phyloP scores from a whole-genome alignment of 1,284 basidiomycete genomes.

The Volvariella surrecta region DNA sequence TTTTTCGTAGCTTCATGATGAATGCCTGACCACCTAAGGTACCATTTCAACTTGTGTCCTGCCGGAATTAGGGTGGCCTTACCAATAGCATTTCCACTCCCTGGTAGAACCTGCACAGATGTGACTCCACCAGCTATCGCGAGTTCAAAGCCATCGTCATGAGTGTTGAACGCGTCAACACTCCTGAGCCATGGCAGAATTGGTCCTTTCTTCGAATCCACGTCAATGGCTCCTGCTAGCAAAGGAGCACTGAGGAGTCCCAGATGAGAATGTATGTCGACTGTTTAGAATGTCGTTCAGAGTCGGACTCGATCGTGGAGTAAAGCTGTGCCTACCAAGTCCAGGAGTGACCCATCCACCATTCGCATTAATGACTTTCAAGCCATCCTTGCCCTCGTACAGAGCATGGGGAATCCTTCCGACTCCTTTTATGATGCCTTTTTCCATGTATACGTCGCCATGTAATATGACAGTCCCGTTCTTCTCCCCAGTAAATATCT shows the following conservation, averaged over 20 bases:
- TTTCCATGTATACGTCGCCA: constrained; percentile 52
- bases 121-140: constrained; percentile 48
- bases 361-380: constrained; percentile 44
- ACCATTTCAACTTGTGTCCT: background rate
- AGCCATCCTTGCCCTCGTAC: constrained; percentile 27
- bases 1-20: constrained; percentile 57
- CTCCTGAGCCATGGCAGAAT: constrained; percentile 47
- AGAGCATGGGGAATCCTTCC: constrained; percentile 39
- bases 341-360: constrained; percentile 67
- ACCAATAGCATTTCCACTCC: constrained; percentile 57
- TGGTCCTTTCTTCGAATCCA: constrained; percentile 48
- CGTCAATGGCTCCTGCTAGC: constrained; percentile 41
- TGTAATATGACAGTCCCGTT: constrained; percentile 56
- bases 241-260: constrained; percentile 59
- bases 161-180: constrained; percentile 43
- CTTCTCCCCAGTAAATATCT: constrained; percentile 70
- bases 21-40: constrained; percentile 58
- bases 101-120: constrained; percentile 40
- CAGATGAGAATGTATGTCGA: constrained; percentile 78
- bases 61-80: constrained; percentile 3
- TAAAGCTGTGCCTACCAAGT: constrained; percentile 30
- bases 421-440: constrained; percentile 47
- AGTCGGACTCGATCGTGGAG: constrained; percentile 3
- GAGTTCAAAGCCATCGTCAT: constrained; percentile 39
- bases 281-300: constrained; percentile 20